These are phyloP conservation scores for Chlamydomonas eustigma DNA, from an alignment of 139 green algal genomes.

Conservation along the genomic window DNA sequence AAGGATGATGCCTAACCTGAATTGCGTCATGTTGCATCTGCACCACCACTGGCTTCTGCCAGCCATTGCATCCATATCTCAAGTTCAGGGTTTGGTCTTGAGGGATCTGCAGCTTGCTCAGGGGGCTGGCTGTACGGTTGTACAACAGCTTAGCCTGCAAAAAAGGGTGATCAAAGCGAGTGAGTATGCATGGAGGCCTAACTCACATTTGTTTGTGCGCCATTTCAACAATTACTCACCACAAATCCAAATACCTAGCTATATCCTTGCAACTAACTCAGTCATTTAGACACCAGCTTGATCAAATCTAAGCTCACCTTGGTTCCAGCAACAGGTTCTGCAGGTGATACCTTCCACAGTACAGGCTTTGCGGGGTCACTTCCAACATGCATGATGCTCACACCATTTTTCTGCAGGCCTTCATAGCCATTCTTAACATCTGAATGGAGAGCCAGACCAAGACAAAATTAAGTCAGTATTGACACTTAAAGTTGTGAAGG, in stretches of 20 bases:
- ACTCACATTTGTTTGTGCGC: too few relatives aligned
- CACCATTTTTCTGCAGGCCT: constrained; percentile 5
- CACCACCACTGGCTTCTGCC: constrained; percentile 18
- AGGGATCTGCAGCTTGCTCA: constrained; percentile 33
- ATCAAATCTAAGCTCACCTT: too few relatives aligned
- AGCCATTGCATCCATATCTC: constrained; percentile 73
- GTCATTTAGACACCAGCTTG: too few relatives aligned
- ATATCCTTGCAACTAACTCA: too few relatives aligned
- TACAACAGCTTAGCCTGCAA: constrained; percentile 40
- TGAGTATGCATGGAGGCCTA: too few relatives aligned
- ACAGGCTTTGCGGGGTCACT: constrained; percentile 14
- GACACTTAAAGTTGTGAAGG: not conserved
- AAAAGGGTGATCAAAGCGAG: too few relatives aligned
- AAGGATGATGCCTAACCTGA: too few relatives aligned
- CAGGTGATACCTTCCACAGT: constrained; percentile 17
- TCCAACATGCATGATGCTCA: constrained; percentile 14
- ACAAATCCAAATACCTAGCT: too few relatives aligned
- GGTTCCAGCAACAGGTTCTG: constrained; percentile 21
- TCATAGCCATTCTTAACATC: constrained; percentile 14
- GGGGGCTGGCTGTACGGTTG: constrained; percentile 36
- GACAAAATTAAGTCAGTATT: too few relatives aligned
- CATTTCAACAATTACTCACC: too few relatives aligned
- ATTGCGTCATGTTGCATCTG: constrained; percentile 10
- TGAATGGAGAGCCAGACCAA: not conserved
- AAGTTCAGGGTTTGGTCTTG: constrained; percentile 34